Evolutionary conservation across 148 eudicot species (phyloP).

Genomic region (Polygonum aviculare): DNA sequence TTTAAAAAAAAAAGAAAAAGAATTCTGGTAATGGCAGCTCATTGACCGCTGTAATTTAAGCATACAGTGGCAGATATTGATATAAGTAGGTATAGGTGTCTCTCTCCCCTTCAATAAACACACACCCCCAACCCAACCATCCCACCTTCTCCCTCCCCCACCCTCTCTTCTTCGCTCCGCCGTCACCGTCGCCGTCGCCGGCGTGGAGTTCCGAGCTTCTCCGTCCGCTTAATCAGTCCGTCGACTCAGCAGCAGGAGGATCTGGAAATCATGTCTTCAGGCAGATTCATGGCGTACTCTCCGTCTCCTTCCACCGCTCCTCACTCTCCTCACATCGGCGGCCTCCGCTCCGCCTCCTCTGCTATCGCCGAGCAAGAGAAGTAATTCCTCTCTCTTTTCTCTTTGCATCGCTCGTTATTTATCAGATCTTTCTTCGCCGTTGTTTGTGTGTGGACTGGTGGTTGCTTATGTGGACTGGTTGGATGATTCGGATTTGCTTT

Average conservation of each 20-base stretch:
- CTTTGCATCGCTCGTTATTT: not conserved
- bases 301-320: slow-evolving; percentile 86
- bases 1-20: not conserved
- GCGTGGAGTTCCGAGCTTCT: not conserved
- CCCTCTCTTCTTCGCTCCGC: slow-evolving; percentile 3
- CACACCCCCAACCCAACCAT: not conserved
- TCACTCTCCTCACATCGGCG: slow-evolving; percentile 81
- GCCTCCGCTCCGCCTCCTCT: slow-evolving; percentile 48
- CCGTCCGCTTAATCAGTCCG: not conserved
- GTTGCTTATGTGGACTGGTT: not conserved
- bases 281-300: slow-evolving; percentile 92
- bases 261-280: slow-evolving; percentile 61
- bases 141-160: not conserved
- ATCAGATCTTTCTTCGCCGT: slow-evolving; percentile 1
- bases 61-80: slow-evolving; percentile 1
- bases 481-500: not conserved
- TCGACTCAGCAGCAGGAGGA: not conserved
- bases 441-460: not conserved
- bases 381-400: slow-evolving; percentile 23
- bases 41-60: slow-evolving; percentile 1
- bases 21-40: not conserved
- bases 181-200: not conserved
- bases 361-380: slow-evolving; percentile 71
- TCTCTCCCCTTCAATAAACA: slow-evolving; percentile 4
- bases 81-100: not conserved